A percentile compares a stretch with the other conserved stretches of the same genome.
Conservation (phyloP, 306 rosid genomes). For the Datisca glomerata region DNA sequence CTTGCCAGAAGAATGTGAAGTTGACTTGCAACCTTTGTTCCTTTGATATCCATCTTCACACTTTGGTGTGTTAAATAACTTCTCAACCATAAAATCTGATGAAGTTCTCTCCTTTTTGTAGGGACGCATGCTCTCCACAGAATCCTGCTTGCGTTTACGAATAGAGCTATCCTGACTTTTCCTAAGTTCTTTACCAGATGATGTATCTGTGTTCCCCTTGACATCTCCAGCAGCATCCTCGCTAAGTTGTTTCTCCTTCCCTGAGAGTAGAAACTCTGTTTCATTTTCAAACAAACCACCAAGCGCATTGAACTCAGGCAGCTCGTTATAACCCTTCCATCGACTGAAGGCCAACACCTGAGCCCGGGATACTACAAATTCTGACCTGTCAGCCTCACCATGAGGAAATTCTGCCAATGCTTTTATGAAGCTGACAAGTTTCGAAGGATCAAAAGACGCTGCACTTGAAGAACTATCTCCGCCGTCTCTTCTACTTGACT, state of each 20-base stretch:
- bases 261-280: slow-evolving; percentile 19
- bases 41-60: slow-evolving; percentile 13
- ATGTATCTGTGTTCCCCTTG: slow-evolving; percentile 5
- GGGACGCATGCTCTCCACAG: slow-evolving; percentile 4
- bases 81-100: slow-evolving; percentile 31
- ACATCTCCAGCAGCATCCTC: slow-evolving; percentile 2
- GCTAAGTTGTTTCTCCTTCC: slow-evolving; percentile 15
- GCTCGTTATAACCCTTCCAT: slow-evolving; percentile 49
- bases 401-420: slow-evolving; percentile 38
- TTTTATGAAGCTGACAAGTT: slow-evolving; percentile 39
- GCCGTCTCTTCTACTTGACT: slow-evolving; percentile 36
- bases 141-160: slow-evolving; percentile 20
- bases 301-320: slow-evolving; percentile 35
- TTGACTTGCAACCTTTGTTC: slow-evolving; percentile 15
- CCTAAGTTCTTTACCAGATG: slow-evolving; percentile 6
- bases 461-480: slow-evolving; percentile 32
- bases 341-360: slow-evolving; percentile 43
- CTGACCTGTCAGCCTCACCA: slow-evolving; percentile 33
- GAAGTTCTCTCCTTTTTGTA: slow-evolving; percentile 26
- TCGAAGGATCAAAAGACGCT: slow-evolving; percentile 42
- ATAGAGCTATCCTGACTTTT: slow-evolving; percentile 9
- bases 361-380: slow-evolving; percentile 27
- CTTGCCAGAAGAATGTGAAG: slow-evolving; percentile 14
- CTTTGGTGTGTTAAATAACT: slow-evolving; percentile 12
- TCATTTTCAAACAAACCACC: slow-evolving; percentile 32